These are phyloP conservation scores for Phytophthora pistaciae DNA, from an alignment of 352 stramenopile species.

Conservation along the genomic window DNA sequence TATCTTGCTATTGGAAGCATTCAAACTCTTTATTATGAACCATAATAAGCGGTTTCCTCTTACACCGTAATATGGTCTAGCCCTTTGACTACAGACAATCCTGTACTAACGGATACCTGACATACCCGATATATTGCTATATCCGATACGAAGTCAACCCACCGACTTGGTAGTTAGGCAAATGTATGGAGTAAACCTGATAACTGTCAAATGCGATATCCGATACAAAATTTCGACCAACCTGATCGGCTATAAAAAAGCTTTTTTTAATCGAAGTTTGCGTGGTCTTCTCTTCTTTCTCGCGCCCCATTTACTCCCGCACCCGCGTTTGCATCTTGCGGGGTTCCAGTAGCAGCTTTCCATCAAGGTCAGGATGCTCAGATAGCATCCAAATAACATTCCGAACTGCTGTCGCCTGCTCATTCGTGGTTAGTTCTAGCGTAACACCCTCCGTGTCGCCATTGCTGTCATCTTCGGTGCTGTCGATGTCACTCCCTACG, in stretches of 20 bases:
- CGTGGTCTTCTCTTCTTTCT: background rate
- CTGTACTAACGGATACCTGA: background rate
- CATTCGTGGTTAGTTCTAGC: no score
- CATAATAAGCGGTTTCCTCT: no score
- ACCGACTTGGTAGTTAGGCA: background rate
- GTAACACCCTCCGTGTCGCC: no score
- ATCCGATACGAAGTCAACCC: background rate
- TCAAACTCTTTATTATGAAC: no score
- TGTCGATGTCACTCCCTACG: no score
- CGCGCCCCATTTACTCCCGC: background rate
- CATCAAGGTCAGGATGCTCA: background rate
- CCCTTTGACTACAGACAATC: background rate
- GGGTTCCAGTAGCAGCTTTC: background rate
- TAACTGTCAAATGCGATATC: no score
- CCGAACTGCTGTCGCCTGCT: background rate
- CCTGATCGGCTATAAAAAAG: background rate
- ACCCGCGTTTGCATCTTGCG: background rate
- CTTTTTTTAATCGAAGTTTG: background rate
- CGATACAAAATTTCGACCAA: background rate
- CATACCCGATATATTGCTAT: background rate
- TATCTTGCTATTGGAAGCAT: no score
- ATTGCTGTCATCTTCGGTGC: no score
- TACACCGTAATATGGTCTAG: no score
- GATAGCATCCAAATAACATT: background rate
- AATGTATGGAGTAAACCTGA: background rate